Conservation (phyloP, 2,329 filamentous ascomycete genomes). For the Penicillium frequentans region DNA sequence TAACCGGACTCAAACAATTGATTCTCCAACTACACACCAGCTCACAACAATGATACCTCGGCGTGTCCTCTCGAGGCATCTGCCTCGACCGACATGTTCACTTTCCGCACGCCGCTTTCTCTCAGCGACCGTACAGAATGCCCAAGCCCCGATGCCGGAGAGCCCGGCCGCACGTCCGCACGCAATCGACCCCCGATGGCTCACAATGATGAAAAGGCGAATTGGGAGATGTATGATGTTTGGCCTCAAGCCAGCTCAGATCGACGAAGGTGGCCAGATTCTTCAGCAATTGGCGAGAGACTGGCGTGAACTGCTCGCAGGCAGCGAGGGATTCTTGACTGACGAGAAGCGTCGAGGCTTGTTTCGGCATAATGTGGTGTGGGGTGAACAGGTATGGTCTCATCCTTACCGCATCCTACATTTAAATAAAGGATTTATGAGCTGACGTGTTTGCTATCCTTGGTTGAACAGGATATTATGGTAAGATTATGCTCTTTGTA, state of each 20-base stretch:
- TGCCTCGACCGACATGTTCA: slow-evolving; percentile 13
- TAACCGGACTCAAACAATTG: not conserved
- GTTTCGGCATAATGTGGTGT: slow-evolving; percentile 67
- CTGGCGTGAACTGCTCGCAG: slow-evolving; percentile 72
- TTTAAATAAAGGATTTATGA: not conserved
- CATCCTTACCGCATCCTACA: not conserved
- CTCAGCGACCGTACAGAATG: slow-evolving; percentile 20
- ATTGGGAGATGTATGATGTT: slow-evolving; percentile 75
- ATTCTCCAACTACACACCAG: not conserved
- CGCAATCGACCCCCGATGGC: slow-evolving; percentile 61
- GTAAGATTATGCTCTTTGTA: slow-evolving; percentile 29
- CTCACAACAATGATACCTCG: slow-evolving; percentile 24
- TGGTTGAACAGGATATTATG: slow-evolving; percentile 44
- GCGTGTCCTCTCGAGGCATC: slow-evolving; percentile 18
- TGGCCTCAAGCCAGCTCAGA: slow-evolving; percentile 62
- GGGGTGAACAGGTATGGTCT: slow-evolving; percentile 77
- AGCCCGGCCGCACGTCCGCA: slow-evolving; percentile 23
- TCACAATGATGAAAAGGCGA: slow-evolving; percentile 65
- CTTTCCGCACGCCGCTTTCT: slow-evolving; percentile 14
- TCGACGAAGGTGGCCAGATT: slow-evolving; percentile 59
- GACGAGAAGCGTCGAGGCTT: slow-evolving; percentile 62
- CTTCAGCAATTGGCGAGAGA: slow-evolving; percentile 60
- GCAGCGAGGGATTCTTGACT: slow-evolving; percentile 73
- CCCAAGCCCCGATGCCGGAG: slow-evolving; percentile 10
- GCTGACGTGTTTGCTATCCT: not conserved